Evolutionary conservation across 2,329 filamentous ascomycete species (phyloP).

Genomic region (Pyricularia grisea): DNA sequence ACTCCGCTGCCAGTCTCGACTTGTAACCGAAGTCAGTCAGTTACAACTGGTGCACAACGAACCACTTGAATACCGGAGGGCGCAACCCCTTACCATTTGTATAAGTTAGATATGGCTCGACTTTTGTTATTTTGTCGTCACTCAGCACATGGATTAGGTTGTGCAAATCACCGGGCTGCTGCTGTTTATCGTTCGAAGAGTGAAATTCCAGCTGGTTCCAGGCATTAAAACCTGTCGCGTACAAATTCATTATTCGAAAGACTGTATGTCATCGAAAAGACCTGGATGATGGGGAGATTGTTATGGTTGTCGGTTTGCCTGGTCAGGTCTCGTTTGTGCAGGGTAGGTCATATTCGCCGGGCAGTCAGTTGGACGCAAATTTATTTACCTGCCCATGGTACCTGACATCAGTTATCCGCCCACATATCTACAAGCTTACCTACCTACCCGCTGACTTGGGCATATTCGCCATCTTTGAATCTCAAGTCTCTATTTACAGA

Average conservation of each 20-base stretch:
- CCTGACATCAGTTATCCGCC: no score
- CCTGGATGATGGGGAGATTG: no score
- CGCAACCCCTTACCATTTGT: conserved; percentile 32
- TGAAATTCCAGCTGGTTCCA: conserved; percentile 43
- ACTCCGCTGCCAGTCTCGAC: background rate
- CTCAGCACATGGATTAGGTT: conserved; percentile 32
- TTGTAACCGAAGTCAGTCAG: background rate
- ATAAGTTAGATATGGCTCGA: conserved; percentile 28
- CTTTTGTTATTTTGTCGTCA: conserved; percentile 22
- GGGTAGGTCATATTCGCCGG: background rate
- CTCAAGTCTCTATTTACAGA: no score
- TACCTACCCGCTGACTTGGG: no score
- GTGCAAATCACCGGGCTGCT: conserved; percentile 33
- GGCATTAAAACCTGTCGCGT: conserved; percentile 48
- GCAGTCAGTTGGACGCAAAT: background rate
- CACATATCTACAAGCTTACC: no score
- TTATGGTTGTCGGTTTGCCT: background rate
- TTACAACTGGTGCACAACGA: background rate
- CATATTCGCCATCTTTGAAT: no score
- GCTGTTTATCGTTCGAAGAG: conserved; percentile 10
- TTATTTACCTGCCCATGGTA: background rate
- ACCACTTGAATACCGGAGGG: no score
- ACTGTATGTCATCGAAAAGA: background rate
- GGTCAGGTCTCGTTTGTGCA: background rate
- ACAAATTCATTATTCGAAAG: conserved; percentile 33